Base-by-base conservation (phyloP, 352 stramenopile genomes). In the Phytophthora kernoviae region DNA sequence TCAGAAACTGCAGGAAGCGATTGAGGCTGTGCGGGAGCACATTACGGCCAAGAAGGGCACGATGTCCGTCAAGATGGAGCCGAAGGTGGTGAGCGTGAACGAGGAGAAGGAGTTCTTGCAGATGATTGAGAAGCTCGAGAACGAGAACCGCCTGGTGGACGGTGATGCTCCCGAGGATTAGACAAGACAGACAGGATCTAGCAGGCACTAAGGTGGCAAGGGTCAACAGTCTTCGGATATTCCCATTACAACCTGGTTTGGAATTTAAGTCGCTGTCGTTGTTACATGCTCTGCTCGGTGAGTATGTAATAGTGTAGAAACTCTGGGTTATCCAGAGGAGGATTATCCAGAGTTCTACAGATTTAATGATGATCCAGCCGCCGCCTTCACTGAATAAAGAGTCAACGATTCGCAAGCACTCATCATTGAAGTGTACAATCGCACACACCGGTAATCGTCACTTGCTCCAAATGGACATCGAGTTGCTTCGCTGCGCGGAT, bases 101-200 rank as follows among this genome's bases (percentile, higher is more conserved):
- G 98, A 99, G 77, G 97, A 99, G 82, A 98, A 96, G 43, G 97
- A 99, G 77, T 93, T 99, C 62, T 75, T 99, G 74, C 96, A 97
- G 48, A 99, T 99, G 96, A 99, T 99, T 86, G 96, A 99, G 78
- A 93, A 98, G 70, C 85, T 99, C 41, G 97, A 98, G 73, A 88
- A 98, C 60, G 98, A 99, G 74, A 99, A 98, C 81, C 94, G 97
- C 73, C 96, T 99, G 82, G 93, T 99, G 40, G 97, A 99, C 63
- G 98, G 96, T 42, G 98, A 99, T 73, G 97, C 95, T 37, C 94
- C 96, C 26, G 97, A 99, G 68, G 97, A 99, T 63, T 87, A 87
- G 62, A 68, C 27, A 60, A 52, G 21, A 33, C 52, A 52, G 52
- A 40, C 40, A 56, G 43, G 32, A 46, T 15, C 18, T 47, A 56